A percentile compares a stretch with the other conserved stretches of the same genome.
These are phyloP conservation scores for Lentinula aciculospora DNA, from an alignment of 768 basidiomycete genomes.

Conservation along the genomic window DNA sequence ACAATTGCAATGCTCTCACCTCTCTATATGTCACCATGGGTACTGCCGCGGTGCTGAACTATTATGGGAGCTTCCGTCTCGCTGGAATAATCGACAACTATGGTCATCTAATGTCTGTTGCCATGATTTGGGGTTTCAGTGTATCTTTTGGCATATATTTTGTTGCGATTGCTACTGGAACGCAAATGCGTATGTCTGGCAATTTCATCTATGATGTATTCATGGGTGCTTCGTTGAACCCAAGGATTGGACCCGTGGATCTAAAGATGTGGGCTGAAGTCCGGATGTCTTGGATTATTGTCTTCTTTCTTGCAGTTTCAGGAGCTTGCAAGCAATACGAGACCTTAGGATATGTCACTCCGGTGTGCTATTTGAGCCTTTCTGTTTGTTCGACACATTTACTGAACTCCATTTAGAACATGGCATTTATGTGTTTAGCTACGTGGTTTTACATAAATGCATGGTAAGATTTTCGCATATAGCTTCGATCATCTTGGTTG, in stretches of 20 bases:
- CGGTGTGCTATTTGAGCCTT: constrained; percentile 49
- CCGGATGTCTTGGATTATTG: constrained; percentile 93
- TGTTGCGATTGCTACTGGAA: constrained; percentile 67
- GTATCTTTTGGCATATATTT: constrained; percentile 82
- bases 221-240: constrained; percentile 95
- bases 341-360: constrained; percentile 83
- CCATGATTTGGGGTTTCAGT: constrained; percentile 86
- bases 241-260: constrained; percentile 88
- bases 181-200: constrained; percentile 90
- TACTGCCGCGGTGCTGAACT: constrained; percentile 72
- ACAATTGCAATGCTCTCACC: constrained; percentile 92
- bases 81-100: constrained; percentile 96
- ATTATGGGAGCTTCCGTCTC: constrained; percentile 79
- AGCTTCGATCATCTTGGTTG: neutral
- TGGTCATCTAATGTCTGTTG: constrained; percentile 91
- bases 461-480: constrained; percentile 43
- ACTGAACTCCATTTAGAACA: constrained; percentile 79
- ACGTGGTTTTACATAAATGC: constrained; percentile 97
- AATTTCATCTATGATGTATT: constrained; percentile 93
- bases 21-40: constrained; percentile 81
- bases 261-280: constrained; percentile 99
- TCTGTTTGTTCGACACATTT: no score
- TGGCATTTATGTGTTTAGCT: constrained; percentile 94
- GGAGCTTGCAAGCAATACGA: constrained; percentile 97
- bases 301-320: constrained; percentile 89